Evolutionary conservation across 495 filamentous ascomycete genomes (phyloP).

Genomic region (Neurospora sp.): DNA sequence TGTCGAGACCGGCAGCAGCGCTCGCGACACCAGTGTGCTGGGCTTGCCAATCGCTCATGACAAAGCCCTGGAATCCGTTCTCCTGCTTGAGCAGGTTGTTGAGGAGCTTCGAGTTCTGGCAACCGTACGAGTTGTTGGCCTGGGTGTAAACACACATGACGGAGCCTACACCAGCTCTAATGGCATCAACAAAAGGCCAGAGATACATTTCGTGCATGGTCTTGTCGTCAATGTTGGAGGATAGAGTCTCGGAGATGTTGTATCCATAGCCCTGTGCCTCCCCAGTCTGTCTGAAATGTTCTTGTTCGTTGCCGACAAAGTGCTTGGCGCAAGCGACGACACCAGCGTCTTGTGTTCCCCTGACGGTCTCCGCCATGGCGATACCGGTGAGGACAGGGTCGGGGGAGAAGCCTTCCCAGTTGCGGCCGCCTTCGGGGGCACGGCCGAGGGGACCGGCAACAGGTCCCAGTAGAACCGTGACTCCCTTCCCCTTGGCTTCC

Average conservation of each 20-base stretch:
- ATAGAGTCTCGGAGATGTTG: constrained; percentile 53
- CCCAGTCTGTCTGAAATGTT: constrained; percentile 72
- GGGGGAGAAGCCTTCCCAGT: constrained; percentile 76
- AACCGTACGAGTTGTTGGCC: constrained; percentile 78
- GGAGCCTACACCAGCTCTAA: constrained; percentile 57
- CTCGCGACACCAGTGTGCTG: constrained; percentile 74
- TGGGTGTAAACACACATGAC: constrained; percentile 96
- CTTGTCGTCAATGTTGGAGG: constrained; percentile 83
- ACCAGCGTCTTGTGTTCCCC: constrained; percentile 74
- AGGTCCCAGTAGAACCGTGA: constrained; percentile 80
- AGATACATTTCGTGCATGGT: constrained; percentile 94
- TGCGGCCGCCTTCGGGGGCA: constrained; percentile 67
- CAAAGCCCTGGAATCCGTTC: constrained; percentile 88
- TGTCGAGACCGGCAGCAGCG: constrained; percentile 80
- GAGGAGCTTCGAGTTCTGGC: constrained; percentile 69
- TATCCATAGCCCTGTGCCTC: constrained; percentile 54
- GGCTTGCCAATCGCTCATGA: constrained; percentile 84
- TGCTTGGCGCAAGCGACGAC: constrained; percentile 80
- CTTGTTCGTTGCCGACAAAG: constrained; percentile 63
- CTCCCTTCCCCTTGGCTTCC: constrained; percentile 72
- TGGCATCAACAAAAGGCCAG: constrained; percentile 47
- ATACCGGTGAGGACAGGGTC: constrained; percentile 71
- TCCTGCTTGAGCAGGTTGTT: constrained; percentile 86
- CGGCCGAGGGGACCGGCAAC: constrained; percentile 81
- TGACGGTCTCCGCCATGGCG: constrained; percentile 61